Evolutionary conservation across 768 basidiomycete species (phyloP), one percentile per base, ranked within the genome.

Genomic region (Collybia nuda): DNA sequence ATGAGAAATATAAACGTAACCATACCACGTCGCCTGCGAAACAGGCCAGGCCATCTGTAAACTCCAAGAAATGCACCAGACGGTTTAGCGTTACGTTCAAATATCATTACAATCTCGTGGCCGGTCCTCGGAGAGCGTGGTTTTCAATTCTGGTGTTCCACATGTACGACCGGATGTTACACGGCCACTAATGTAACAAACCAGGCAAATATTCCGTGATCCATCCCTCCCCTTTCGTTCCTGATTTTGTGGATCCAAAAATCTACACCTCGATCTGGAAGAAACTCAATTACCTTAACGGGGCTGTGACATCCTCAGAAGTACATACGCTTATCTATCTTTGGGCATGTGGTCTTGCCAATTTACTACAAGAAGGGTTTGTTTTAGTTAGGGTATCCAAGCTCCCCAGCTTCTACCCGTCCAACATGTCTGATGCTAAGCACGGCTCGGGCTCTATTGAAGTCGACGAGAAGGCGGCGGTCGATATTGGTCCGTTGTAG

Each of bases 351-450:
- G 48, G 51, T 39, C 26, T 51, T 53, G 44, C 14, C 40, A 40
- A 50, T 28, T 56, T 59, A 46, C 57, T 71, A 69, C 62, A 69
- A 70, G 61, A 65, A 61, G 37, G 23, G 49, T 40, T 45, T 37
- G 22, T 43, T 29, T n/a, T 23, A 21, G 47, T 39, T 3, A 46
- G 43, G 26, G n/a, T 36, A 42, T 38, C 45, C 53, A 62, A 58
- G 62, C 64, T 58, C 55, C 45, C 51, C 41, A 46, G 56, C 60
- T 64, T 59, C 59, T 54, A 52, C 53, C 54, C 54, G 44, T 40
- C 54, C 54, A 53, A 40, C 53, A 74, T 74, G 71, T 69, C 67
- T 60, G 66, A 67, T 55, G 52, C 48, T 14, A 71, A 67, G 62
- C 58, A 60, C 42, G 60, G 61, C 41, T 44, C 46, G 45, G 40